Evolutionary conservation across 208 protist species (phyloP), one percentile per base, ranked within the genome.

Genomic region (Phytomonas francai): DNA sequence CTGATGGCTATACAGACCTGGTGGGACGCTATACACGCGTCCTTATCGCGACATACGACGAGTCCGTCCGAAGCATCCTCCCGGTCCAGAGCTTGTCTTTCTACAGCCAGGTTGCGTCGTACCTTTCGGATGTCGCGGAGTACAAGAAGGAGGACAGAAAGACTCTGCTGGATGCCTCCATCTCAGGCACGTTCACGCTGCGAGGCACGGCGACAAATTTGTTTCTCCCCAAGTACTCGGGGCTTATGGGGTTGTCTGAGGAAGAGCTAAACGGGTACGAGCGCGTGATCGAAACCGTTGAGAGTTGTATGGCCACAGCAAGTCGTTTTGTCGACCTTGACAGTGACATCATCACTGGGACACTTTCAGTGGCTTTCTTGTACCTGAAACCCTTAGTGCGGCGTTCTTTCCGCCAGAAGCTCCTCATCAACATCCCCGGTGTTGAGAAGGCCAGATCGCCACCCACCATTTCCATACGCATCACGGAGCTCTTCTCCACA

Each of bases 251-350:
- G 29, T 56, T 87, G 51, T 72, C 68, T 6, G 67, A 71, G 22
- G 70, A 73, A 1, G 75, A 82, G 65, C 65, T 86, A 59, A 66
- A 71, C 42, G 39, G 57, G 59, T 81, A 88, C 67, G 71, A 70
- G n/a, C 81, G 85, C 54, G 84, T 96, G 39, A 88, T 94, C 59
- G 68, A 70, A 7, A 82, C 88, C 49, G 78, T 84, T n/a, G 91
- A 96, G 74, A 94, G 88, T 68, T 93, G 87, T 73, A 94, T 94
- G 87, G 84, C 87, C 19, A 93, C 88, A 2, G 86, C 91, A 16
- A 84, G 78, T 66, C 89, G 80, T 64, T 96, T 93, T 65, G 80
- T 96, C 49, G 87, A 94, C 72, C 73, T 96, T 11, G 91, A 93
- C 62, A 80, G 84, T 31, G 81, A 92, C 32, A 73, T 79, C 42